Evolutionary conservation across 2,329 filamentous ascomycete genomes (phyloP), one percentile per base, ranked within the genome.

Genomic region (Plectosphaerella sp.): DNA sequence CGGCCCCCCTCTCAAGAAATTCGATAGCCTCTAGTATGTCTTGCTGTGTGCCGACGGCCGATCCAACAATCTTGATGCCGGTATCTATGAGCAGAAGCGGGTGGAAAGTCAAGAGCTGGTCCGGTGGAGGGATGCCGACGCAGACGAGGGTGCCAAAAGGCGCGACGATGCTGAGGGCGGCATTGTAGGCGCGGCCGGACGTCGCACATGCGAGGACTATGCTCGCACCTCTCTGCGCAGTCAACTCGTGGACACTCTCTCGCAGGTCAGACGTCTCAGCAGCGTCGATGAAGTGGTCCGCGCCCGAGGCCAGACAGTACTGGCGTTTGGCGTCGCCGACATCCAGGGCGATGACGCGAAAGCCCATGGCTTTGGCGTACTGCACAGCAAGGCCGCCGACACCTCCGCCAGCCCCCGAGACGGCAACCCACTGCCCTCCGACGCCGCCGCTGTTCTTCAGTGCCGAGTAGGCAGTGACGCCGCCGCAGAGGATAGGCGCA

Each of bases 381-480:
- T 68, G 64, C 3, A 75, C 60, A 0, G 65, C 71, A 25, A 74
- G 54, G 5, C 64, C 63, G 0, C 70, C 72, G 2, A 74, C 68
- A 1, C 72, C 72, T 5, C 72, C 72, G 0, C 64, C 71, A 2
- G 63, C 72, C 2, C 72, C 73, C 0, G 64, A 60, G 6, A 76
- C 60, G 1, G 64, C 68, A 1, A 73, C 54, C 62, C 64, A 72
- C 49, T 68, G 61, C 3, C 72, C 70, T 0, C 67, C 66, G 0
- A 53, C 58, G 5, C 64, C 54, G 4, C 52, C 58, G 33, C 64
- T 66, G 1, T 53, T 54, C 56, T 72, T 73, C 47, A 73, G 48
- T 0, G 69, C 71, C 56, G 70, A 71, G 54, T 74, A 75, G 1
- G 71, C 72, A 1, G 72, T 75, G 1, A 74, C 70, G 0, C 73